Percentiles rank a stretch among this genome's conserved stretches.
These are phyloP conservation scores for Lactarius sp. DNA, from an alignment of 768 basidiomycete genomes.

Conservation along the genomic window DNA sequence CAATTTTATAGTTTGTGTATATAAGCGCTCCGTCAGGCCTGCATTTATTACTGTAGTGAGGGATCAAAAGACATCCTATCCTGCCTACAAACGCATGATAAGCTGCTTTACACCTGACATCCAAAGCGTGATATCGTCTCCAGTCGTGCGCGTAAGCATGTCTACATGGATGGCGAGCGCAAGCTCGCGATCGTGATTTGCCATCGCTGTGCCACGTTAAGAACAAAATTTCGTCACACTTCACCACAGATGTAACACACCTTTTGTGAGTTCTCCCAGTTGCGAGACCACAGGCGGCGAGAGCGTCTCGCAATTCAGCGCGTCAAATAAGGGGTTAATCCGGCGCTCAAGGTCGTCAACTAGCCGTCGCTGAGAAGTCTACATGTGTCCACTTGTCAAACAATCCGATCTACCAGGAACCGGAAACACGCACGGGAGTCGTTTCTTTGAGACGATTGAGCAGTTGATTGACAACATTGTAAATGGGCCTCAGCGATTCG, in stretches of 20 bases:
- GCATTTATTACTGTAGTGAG: neutral
- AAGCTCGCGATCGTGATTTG: conserved; percentile 65
- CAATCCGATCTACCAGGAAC: neutral
- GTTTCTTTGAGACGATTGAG: conserved; percentile 65
- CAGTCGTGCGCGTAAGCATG: conserved; percentile 70
- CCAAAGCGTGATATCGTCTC: conserved; percentile 80
- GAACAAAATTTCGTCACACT: neutral
- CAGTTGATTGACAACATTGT: conserved; percentile 57
- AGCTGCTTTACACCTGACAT: conserved; percentile 90
- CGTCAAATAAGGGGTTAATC: conserved; percentile 82
- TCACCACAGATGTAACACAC: conserved; percentile 39
- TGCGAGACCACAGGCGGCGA: conserved; percentile 67
- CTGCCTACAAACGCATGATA: conserved; percentile 58
- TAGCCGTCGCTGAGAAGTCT: conserved; percentile 81
- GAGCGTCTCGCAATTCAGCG: conserved; percentile 84
- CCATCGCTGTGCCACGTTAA: conserved; percentile 59
- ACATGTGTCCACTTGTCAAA: conserved; percentile 17
- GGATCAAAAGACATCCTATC: neutral
- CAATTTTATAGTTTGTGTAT: too few species aligned
- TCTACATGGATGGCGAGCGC: conserved; percentile 85
- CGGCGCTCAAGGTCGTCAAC: conserved; percentile 85
- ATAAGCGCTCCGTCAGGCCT: too few species aligned
- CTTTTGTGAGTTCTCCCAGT: conserved; percentile 64
- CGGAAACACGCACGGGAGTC: conserved; percentile 56
- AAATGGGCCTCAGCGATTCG: conserved; percentile 58